Conservation (phyloP, 164 flowering plant genomes). For the Liriodendron chinense region DNA sequence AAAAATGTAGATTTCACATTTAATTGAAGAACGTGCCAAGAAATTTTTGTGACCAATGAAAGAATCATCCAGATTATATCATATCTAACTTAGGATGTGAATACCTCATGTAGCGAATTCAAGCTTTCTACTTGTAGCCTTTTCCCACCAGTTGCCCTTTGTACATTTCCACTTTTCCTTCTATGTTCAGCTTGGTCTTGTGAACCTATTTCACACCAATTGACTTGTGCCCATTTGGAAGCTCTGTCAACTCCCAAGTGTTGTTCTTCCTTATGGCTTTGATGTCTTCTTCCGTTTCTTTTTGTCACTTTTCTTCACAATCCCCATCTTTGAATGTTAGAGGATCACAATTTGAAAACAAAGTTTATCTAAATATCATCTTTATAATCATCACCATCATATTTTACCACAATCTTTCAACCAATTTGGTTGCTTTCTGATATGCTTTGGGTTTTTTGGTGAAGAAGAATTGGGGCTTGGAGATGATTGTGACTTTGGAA, state of each 20-base stretch:
- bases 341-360: not conserved
- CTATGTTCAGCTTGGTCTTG: constrained; percentile 1
- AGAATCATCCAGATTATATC: constrained; percentile 10
- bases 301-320: not conserved
- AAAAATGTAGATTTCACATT: constrained; percentile 1
- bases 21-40: not conserved
- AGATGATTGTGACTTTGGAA: not conserved
- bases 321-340: not conserved
- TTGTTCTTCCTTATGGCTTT: not conserved
- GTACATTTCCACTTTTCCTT: constrained; percentile 1
- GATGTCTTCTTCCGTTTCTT: no score
- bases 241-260: not conserved
- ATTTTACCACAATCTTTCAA: not conserved
- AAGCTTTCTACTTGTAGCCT: constrained; percentile 1
- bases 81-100: constrained; percentile 8
- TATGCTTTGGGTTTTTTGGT: not conserved
- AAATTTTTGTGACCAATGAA: not conserved
- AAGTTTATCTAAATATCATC: not conserved
- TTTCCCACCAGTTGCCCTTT: constrained; percentile 9
- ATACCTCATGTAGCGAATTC: constrained; percentile 3
- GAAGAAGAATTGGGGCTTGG: not conserved
- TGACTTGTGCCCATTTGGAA: not conserved
- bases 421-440: not conserved
- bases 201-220: constrained; percentile 8
- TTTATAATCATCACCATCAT: not conserved